phyloP scores from a whole-genome alignment of 78 protist genomes.

The Goniomonas avonlea region DNA sequence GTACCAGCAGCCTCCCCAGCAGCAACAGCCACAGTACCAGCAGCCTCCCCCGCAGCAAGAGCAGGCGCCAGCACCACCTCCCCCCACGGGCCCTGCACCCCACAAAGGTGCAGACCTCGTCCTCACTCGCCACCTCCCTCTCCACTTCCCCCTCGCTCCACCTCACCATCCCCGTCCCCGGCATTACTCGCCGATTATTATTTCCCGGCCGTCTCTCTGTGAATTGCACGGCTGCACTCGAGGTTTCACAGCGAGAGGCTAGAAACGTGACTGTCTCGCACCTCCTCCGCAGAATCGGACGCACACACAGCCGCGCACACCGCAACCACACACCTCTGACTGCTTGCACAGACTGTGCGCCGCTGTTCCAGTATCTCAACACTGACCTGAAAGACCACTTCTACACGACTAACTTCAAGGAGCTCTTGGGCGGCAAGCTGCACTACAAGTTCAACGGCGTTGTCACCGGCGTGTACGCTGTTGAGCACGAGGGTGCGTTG shows the following conservation, averaged over 20 bases:
- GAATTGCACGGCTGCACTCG: no score
- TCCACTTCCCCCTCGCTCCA: no score
- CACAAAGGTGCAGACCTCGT: no score
- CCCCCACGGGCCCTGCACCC: no score
- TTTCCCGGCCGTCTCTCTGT: no score
- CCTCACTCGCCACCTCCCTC: no score
- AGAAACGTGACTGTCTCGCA: not conserved
- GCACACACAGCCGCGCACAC: no score
- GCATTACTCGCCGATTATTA: no score
- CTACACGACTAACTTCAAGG: slow-evolving; percentile 23
- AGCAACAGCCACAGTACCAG: not conserved
- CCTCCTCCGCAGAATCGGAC: no score
- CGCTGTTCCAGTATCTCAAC: not conserved
- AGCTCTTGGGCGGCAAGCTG: slow-evolving; percentile 23
- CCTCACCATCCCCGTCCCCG: no score
- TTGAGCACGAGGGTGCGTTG: not conserved
- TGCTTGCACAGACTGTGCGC: slow-evolving; percentile 16
- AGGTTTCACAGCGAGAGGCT: not conserved
- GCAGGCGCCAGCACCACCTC: not conserved
- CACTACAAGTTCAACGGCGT: slow-evolving; percentile 3
- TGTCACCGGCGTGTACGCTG: slow-evolving; percentile 3
- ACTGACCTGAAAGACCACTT: slow-evolving; percentile 9
- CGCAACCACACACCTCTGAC: no score
- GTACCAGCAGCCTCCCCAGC: not conserved
- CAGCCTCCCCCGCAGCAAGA: not conserved